Conservation (phyloP, 2,329 filamentous ascomycete species). For the Intubia oerlemansii region DNA sequence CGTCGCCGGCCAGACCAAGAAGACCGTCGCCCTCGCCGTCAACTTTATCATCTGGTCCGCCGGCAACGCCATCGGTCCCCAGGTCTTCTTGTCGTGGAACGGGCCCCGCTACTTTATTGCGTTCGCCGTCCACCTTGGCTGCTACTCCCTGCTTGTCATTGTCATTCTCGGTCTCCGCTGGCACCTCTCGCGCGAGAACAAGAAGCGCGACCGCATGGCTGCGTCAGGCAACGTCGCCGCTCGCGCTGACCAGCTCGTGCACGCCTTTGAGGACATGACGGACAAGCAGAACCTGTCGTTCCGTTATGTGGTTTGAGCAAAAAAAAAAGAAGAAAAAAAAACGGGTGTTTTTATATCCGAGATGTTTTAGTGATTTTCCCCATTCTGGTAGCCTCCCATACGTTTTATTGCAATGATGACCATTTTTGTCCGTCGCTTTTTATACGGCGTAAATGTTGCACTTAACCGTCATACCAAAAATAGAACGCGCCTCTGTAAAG, state of each 20-base stretch:
- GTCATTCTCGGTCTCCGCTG: constrained; percentile 35
- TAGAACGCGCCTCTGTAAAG: too few species aligned
- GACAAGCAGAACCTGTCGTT: constrained; percentile 40
- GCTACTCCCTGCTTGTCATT: constrained; percentile 38
- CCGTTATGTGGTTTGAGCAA: too few species aligned
- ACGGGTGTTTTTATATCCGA: too few species aligned
- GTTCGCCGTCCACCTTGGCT: constrained; percentile 47
- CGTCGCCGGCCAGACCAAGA: constrained; percentile 54
- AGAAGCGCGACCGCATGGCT: constrained; percentile 27
- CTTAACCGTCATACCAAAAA: too few species aligned
- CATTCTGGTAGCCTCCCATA: too few species aligned
- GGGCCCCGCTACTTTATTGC: constrained; percentile 46
- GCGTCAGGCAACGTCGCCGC: constrained; percentile 19
- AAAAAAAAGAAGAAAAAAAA: too few species aligned
- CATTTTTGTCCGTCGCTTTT: too few species aligned
- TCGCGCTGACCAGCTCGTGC: constrained; percentile 19
- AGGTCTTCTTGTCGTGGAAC: constrained; percentile 40
- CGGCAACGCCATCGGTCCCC: constrained; percentile 23
- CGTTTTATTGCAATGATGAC: too few species aligned
- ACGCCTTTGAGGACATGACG: constrained; percentile 42
- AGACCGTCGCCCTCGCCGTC: constrained; percentile 41
- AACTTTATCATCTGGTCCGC: constrained; percentile 50
- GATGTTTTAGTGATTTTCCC: too few species aligned
- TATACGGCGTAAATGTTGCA: too few species aligned
- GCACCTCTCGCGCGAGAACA: constrained; percentile 33